Evolutionary conservation across 176 grass and related monocot genomes (phyloP).

Genomic region (Carex cristatella): DNA sequence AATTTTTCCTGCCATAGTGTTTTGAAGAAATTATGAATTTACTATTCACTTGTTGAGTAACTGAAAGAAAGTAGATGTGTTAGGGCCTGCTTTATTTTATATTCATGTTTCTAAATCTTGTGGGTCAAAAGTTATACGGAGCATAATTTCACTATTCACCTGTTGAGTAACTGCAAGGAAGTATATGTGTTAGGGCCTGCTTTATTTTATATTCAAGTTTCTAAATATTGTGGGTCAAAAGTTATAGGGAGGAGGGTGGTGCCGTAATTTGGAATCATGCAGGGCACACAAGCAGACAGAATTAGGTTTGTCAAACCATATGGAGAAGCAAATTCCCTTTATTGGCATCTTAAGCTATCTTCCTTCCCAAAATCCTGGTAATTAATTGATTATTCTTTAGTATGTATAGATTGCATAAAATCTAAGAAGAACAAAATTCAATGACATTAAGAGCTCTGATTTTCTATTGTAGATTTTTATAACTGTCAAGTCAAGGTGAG

Average conservation of each 20-base stretch:
- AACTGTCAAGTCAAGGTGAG: slow-evolving; percentile 57
- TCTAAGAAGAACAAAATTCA: neutral
- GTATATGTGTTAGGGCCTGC: neutral
- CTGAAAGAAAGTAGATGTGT: neutral
- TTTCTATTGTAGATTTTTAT: slow-evolving; percentile 56
- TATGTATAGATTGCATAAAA: neutral
- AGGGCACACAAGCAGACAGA: slow-evolving; percentile 25
- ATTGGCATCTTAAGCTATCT: slow-evolving; percentile 55
- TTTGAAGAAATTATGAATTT: neutral
- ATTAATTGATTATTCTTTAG: neutral
- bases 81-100: neutral
- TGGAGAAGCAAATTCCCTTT: slow-evolving; percentile 40
- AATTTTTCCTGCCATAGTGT: neutral
- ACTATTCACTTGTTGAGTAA: neutral
- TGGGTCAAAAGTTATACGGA: neutral
- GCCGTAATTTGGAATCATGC: slow-evolving; percentile 34
- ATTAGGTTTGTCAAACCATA: slow-evolving; percentile 49
- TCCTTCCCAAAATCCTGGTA: slow-evolving; percentile 53
- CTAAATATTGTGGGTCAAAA: slow-evolving; percentile 6
- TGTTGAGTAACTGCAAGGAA: neutral
- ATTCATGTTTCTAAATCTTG: neutral
- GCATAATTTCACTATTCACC: neutral
- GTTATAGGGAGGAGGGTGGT: slow-evolving; percentile 66
- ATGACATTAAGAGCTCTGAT: neutral
- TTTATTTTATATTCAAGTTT: neutral